Percentiles rank a stretch among this genome's conserved stretches.
Evolutionary conservation across 768 basidiomycete species (phyloP).

Genomic region (Hemileccinum rubropunctum): DNA sequence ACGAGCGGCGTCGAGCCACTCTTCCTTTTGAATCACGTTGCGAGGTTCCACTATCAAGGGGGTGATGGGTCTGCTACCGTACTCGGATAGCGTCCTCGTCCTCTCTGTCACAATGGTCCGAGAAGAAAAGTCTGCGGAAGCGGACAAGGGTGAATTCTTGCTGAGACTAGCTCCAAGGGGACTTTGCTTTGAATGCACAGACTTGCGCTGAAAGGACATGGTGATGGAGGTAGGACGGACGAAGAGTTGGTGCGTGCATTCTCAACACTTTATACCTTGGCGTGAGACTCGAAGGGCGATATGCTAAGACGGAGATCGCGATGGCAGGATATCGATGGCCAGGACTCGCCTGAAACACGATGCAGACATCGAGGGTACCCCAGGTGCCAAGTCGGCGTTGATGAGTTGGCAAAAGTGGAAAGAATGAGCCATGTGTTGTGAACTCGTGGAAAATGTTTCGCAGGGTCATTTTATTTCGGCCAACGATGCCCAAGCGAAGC

Average conservation of each 20-base stretch:
- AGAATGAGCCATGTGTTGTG: neutral
- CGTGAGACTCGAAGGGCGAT: neutral
- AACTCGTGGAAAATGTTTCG: conserved; percentile 1
- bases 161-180: neutral
- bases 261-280: conserved; percentile 16
- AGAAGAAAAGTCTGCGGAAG: conserved; percentile 6
- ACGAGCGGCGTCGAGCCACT: conserved; percentile 29
- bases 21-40: conserved; percentile 22
- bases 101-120: conserved; percentile 8
- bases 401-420: conserved; percentile 10
- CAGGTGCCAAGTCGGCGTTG: too few species aligned
- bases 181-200: conserved; percentile 4
- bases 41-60: conserved; percentile 11
- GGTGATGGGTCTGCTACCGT: conserved; percentile 16
- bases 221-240: neutral
- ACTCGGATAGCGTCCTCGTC: conserved; percentile 18
- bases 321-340: conserved; percentile 2
- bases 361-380: conserved; percentile 13
- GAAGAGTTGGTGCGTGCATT: neutral
- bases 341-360: conserved; percentile 11
- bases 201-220: conserved; percentile 21
- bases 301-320: conserved; percentile 2
- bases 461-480: neutral
- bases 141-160: conserved; percentile 14
- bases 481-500: too few species aligned